phyloP scores from a whole-genome alignment of 2,329 filamentous ascomycete species.

The Pseudocercospora vitis region DNA sequence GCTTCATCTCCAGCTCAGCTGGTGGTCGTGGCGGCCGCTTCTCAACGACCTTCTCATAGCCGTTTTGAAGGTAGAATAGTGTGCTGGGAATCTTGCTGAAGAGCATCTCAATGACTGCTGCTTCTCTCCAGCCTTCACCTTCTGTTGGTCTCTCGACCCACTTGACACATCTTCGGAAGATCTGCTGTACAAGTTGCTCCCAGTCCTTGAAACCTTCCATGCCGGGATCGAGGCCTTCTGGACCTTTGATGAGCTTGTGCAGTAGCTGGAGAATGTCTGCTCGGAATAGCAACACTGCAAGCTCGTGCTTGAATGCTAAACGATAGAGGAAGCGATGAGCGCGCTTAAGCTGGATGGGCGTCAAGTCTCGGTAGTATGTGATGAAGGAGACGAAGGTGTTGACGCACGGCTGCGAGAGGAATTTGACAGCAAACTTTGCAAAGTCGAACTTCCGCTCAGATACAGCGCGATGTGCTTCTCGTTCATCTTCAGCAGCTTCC shows the following conservation, averaged over 20 bases:
- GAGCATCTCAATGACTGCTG: slow-evolving; percentile 80
- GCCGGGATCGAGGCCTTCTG: slow-evolving; percentile 68
- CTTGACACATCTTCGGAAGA: slow-evolving; percentile 77
- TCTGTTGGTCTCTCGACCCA: slow-evolving; percentile 57
- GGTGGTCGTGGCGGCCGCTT: slow-evolving; percentile 67
- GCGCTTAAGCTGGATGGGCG: slow-evolving; percentile 78
- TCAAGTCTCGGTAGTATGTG: slow-evolving; percentile 77
- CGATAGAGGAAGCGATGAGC: slow-evolving; percentile 93
- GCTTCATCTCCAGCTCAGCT: slow-evolving; percentile 79
- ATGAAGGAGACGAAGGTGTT: slow-evolving; percentile 84
- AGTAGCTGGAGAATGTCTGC: slow-evolving; percentile 88
- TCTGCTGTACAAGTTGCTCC: slow-evolving; percentile 83
- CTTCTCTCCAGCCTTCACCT: slow-evolving; percentile 71
- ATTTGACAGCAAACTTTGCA: slow-evolving; percentile 74
- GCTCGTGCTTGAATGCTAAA: slow-evolving; percentile 90
- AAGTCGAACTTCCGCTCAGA: slow-evolving; percentile 95
- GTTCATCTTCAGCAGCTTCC: slow-evolving; percentile 66
- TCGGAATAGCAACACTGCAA: slow-evolving; percentile 83
- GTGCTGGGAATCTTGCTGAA: slow-evolving; percentile 89
- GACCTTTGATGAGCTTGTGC: slow-evolving; percentile 88
- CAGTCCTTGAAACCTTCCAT: slow-evolving; percentile 76
- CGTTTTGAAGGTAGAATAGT: slow-evolving; percentile 84
- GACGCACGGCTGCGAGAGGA: slow-evolving; percentile 79
- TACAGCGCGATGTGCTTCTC: slow-evolving; percentile 66
- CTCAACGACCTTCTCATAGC: slow-evolving; percentile 76